Percentiles rank a stretch among this genome's conserved stretches.
These are phyloP conservation scores for Viola pubescens DNA, from an alignment of 441 rosid species.

Conservation along the genomic window DNA sequence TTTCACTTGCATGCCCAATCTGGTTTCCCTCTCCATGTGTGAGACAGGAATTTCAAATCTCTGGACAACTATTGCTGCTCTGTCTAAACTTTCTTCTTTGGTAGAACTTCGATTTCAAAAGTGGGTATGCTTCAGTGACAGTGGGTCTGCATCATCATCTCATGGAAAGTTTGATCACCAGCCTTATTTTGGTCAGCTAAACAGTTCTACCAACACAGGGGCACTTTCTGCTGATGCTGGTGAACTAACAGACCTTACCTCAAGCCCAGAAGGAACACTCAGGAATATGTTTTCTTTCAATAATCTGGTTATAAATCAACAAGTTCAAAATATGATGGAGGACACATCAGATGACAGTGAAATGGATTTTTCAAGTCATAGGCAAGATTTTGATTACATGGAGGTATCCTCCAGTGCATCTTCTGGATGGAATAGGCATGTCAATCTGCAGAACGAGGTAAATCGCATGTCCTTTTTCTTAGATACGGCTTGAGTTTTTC, in stretches of 20 bases:
- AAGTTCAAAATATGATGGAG: conserved; percentile 26
- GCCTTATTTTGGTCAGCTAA: conserved; percentile 21
- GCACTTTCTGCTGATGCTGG: conserved; percentile 19
- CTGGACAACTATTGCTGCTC: conserved; percentile 73
- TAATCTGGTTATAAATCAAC: conserved; percentile 23
- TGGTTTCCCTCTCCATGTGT: conserved; percentile 69
- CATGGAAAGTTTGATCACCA: conserved; percentile 24
- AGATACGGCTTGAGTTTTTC: background rate
- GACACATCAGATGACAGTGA: conserved; percentile 57
- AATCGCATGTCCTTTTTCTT: conserved; percentile 5
- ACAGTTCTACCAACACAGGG: conserved; percentile 18
- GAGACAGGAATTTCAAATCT: conserved; percentile 70
- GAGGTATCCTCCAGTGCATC: conserved; percentile 29
- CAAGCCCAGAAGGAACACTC: conserved; percentile 33
- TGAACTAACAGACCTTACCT: conserved; percentile 29
- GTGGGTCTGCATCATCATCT: conserved; percentile 26
- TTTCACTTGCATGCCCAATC: conserved; percentile 76
- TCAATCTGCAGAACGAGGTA: conserved; percentile 48
- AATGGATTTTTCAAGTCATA: conserved; percentile 45
- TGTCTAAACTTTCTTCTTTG: conserved; percentile 64
- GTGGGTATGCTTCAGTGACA: conserved; percentile 58
- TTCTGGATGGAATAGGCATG: conserved; percentile 34
- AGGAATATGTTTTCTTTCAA: conserved; percentile 29
- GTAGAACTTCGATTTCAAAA: conserved; percentile 64
- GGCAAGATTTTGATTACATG: conserved; percentile 34